Conservation (phyloP, 805 yeast genomes). For the Myxozyma lipomycoides region DNA sequence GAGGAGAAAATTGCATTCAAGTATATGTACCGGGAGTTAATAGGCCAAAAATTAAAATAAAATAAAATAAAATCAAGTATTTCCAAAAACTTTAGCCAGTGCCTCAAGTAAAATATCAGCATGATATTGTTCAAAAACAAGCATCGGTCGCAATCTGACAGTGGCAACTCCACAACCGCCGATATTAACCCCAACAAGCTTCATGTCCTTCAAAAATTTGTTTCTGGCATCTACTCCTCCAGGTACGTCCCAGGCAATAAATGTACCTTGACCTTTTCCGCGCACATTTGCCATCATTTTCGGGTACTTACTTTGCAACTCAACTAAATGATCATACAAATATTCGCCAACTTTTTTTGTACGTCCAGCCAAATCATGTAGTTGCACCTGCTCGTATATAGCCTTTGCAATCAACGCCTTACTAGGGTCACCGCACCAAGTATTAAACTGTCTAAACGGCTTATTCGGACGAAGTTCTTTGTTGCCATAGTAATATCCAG, state of each 20-base stretch:
- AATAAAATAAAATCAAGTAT: background rate
- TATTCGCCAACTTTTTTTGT: constrained; percentile 64
- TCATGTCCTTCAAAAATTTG: constrained; percentile 56
- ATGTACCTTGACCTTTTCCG: constrained; percentile 72
- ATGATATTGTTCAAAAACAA: constrained; percentile 74
- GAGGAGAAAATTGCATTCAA: too few relatives aligned
- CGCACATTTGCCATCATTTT: constrained; percentile 51
- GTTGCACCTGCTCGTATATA: constrained; percentile 60
- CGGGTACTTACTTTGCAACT: constrained; percentile 54
- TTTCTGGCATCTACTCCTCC: constrained; percentile 54
- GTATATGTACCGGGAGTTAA: too few relatives aligned
- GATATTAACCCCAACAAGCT: constrained; percentile 64
- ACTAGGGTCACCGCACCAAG: constrained; percentile 93
- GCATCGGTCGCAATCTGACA: constrained; percentile 72
- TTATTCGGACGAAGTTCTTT: constrained; percentile 66
- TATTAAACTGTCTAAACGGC: constrained; percentile 88
- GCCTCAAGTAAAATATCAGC: constrained; percentile 60
- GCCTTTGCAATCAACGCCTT: constrained; percentile 71
- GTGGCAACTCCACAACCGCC: constrained; percentile 82
- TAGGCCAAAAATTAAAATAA: too few relatives aligned
- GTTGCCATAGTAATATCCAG: constrained; percentile 79
- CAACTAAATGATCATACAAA: constrained; percentile 54
- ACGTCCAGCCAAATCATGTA: constrained; percentile 54
- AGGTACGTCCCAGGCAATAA: constrained; percentile 70
- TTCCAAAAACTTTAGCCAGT: constrained; percentile 39